These are phyloP conservation scores for Artemisia annua DNA, from an alignment of 129 eudicot genomes.

Conservation along the genomic window DNA sequence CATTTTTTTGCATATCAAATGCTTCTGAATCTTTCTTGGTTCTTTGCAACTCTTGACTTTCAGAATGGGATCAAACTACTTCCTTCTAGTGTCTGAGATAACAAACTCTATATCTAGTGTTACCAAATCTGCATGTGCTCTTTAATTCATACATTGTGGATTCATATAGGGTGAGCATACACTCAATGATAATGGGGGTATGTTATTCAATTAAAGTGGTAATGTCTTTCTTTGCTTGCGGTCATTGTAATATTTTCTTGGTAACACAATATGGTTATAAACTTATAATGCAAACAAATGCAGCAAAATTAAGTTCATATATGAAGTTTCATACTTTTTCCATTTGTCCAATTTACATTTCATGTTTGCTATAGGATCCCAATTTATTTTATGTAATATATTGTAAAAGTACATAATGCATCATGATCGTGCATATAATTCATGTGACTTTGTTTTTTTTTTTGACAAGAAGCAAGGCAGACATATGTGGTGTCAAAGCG, in stretches of 20 bases:
- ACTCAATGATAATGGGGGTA: slow-evolving; percentile 6
- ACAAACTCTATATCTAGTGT: slow-evolving; percentile 10
- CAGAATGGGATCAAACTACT: slow-evolving; percentile 11
- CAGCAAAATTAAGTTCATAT: no score
- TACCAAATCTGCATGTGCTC: slow-evolving; percentile 12
- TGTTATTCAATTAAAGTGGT: slow-evolving; percentile 1
- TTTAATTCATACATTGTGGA: slow-evolving; percentile 14
- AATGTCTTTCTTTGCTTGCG: slow-evolving; percentile 27
- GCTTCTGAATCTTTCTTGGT: slow-evolving; percentile 16
- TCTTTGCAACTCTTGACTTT: slow-evolving; percentile 15
- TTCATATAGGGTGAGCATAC: slow-evolving; percentile 17
- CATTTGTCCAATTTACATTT: background rate
- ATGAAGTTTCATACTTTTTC: background rate
- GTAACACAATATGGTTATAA: background rate
- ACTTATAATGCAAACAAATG: no score
- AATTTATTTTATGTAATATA: background rate
- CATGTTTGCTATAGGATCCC: background rate
- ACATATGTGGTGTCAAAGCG: slow-evolving; percentile 55
- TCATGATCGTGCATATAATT: background rate
- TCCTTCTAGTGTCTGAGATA: slow-evolving; percentile 16
- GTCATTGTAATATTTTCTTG: background rate
- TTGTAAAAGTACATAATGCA: slow-evolving; percentile 10
- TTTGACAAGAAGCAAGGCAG: slow-evolving; percentile 48
- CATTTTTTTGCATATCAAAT: background rate
- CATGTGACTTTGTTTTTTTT: background rate